These are phyloP conservation scores for Castanospermum australe DNA, from an alignment of 306 rosid species.

Conservation along the genomic window DNA sequence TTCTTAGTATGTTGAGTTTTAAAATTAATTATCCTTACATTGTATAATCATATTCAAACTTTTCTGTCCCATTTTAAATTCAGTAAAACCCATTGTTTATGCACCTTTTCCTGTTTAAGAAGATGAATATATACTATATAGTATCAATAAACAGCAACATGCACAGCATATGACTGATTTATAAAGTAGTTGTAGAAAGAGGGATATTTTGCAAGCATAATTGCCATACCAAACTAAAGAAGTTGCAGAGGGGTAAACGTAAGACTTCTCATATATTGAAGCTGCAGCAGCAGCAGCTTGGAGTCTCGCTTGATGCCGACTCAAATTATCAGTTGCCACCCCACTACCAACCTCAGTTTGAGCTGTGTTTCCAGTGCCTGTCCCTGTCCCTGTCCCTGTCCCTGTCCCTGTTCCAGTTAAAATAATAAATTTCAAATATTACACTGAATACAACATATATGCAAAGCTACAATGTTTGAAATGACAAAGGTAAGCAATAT, in stretches of 20 bases:
- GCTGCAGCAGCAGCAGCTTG: conserved; percentile 97
- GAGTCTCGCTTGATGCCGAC: conserved; percentile 82
- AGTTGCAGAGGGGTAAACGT: conserved; percentile 58
- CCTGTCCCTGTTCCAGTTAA: conserved; percentile 43
- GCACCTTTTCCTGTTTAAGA: background rate
- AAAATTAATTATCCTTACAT: background rate
- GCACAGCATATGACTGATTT: background rate
- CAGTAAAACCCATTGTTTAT: background rate
- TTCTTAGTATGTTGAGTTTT: background rate
- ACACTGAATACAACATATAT: conserved; percentile 1
- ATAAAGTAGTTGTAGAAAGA: background rate
- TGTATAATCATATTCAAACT: background rate
- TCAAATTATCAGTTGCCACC: conserved; percentile 49
- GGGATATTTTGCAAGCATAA: conserved; percentile 8
- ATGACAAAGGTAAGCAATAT: conserved; percentile 9
- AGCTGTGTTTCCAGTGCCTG: conserved; percentile 50
- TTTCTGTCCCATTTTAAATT: background rate
- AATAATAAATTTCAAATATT: conserved; percentile 13
- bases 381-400: conserved; percentile 45
- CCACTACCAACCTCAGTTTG: conserved; percentile 57
- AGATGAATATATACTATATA: background rate
- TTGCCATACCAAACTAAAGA: conserved; percentile 68
- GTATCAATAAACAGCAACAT: conserved; percentile 9
- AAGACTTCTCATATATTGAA: conserved; percentile 85
- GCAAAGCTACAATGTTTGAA: conserved; percentile 16